These are phyloP conservation scores for Viola pubescens DNA, from an alignment of 441 rosid species.

Conservation along the genomic window DNA sequence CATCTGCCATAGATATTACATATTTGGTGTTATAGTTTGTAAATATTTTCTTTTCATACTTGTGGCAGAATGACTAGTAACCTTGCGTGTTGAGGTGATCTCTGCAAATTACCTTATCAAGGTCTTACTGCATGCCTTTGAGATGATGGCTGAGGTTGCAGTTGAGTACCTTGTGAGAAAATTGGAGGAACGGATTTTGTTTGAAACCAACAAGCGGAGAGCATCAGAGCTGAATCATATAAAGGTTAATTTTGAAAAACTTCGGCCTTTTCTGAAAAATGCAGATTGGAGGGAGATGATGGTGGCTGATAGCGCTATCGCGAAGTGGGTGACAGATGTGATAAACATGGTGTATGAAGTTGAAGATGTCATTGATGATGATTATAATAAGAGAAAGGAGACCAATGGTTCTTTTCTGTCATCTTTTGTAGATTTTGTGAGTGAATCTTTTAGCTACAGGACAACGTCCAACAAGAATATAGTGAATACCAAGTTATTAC, in stretches of 20 bases:
- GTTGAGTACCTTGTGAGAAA: constrained; percentile 1
- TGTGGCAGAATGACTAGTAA: too few relatives aligned
- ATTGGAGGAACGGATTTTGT: neutral
- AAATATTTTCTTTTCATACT: too few relatives aligned
- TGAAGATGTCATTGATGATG: constrained; percentile 1
- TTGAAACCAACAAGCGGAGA: neutral
- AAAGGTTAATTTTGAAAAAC: neutral
- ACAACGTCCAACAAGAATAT: neutral
- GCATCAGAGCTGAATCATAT: neutral
- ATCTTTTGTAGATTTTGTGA: neutral
- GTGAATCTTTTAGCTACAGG: neutral
- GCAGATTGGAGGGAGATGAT: constrained; percentile 1
- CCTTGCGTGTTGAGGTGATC: too few relatives aligned
- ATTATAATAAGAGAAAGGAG: neutral
- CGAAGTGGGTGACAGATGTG: constrained; percentile 3
- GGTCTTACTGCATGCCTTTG: neutral
- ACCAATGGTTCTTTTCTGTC: neutral
- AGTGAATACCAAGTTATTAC: neutral
- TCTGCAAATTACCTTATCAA: too few relatives aligned
- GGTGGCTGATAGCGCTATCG: neutral
- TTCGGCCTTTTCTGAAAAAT: constrained; percentile 1
- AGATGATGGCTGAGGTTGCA: neutral
- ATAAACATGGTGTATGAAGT: neutral
- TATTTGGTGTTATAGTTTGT: too few relatives aligned
- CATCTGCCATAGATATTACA: too few relatives aligned